Percentiles rank a stretch among this genome's conserved stretches.
These are phyloP conservation scores for Macrophomina phaseolina DNA, from an alignment of 2,329 filamentous ascomycete species.

Conservation along the genomic window DNA sequence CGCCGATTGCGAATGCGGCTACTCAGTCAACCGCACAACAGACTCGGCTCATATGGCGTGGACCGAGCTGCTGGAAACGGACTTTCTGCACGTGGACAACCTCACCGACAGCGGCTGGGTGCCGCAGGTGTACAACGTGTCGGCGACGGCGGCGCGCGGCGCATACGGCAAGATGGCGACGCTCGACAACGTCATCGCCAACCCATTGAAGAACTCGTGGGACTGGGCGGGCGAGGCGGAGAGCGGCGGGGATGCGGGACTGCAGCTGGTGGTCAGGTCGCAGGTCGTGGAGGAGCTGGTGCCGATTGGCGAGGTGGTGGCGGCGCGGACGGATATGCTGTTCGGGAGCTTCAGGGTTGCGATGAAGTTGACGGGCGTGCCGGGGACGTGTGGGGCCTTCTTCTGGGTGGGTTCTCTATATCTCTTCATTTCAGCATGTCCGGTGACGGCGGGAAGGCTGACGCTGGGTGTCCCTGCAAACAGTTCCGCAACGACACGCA, in stretches of 20 bases:
- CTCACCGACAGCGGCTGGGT: slow-evolving; percentile 64
- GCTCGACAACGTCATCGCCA: slow-evolving; percentile 62
- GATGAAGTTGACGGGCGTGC: slow-evolving; percentile 66
- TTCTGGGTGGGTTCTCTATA: slow-evolving; percentile 66
- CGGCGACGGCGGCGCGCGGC: slow-evolving; percentile 63
- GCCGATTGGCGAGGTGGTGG: slow-evolving; percentile 68
- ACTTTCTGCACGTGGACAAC: slow-evolving; percentile 66
- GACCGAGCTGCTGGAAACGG: slow-evolving; percentile 72
- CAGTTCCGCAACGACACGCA: slow-evolving; percentile 80
- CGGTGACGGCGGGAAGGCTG: too few relatives aligned
- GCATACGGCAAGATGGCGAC: slow-evolving; percentile 69
- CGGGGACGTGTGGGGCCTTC: slow-evolving; percentile 77
- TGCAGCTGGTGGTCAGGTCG: slow-evolving; percentile 47
- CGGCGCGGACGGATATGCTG: slow-evolving; percentile 65
- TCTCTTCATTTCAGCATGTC: too few relatives aligned
- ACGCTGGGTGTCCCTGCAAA: neutral
- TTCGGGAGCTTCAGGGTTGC: slow-evolving; percentile 73
- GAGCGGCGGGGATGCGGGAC: slow-evolving; percentile 48
- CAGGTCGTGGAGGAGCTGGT: slow-evolving; percentile 57
- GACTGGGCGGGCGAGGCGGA: slow-evolving; percentile 54
- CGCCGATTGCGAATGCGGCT: slow-evolving; percentile 74
- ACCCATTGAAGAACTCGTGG: slow-evolving; percentile 52
- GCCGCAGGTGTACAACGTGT: slow-evolving; percentile 70
- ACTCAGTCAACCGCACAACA: slow-evolving; percentile 60
- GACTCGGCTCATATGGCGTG: slow-evolving; percentile 58